Base-by-base conservation (phyloP, 208 protist species). In the Tritrichomonas musculus region DNA sequence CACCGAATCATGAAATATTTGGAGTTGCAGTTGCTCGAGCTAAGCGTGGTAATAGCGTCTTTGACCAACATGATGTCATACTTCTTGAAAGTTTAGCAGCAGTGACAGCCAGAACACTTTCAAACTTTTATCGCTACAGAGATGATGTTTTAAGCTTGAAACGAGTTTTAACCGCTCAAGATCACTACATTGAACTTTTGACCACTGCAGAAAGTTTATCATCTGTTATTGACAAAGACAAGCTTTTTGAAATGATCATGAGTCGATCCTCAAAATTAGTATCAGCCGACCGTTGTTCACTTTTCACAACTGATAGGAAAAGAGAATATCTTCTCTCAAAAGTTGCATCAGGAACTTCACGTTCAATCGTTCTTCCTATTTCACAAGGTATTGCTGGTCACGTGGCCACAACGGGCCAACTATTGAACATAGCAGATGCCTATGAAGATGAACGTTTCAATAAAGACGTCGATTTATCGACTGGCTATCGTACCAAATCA, bases 391-490 rank as follows among this genome's bases (percentile, higher is more conserved):
- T 94, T 60, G 94, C 94, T n/a, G 94, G 94, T 30, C 93, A 94
- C 49, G 94, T 94, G 0, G 94, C 93, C 27, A 93, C 93, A 49
- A 94, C 94, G 9, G 94, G 94, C 5, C 64, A 96, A 82, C 53
- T 72, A 33, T 57, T 96, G 50, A 94, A 93, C 57, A 96, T 96
- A 33, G 39, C 44, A 50, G 95, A 96, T 75, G 95, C 95, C 25
- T 96, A 96, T 60, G n/a, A 55, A 57, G 95, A 96, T 75, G 8
- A 13, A 25, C 64, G 95, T 36, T 96, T 96, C 93, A 96, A 95
- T 66, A 75, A 66, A 30, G 88, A 94, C 66, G 92, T 96, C 65
- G 95, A 96, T 93, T 27, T 72, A 33, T 69, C 64, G 25, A 96
- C 95, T 49, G 95, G 95, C 50, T 96, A 95, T 92, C 65, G 93